These are phyloP conservation scores for Fusarium pseudonygamai DNA, from an alignment of 2,329 filamentous ascomycete genomes.

Conservation along the genomic window DNA sequence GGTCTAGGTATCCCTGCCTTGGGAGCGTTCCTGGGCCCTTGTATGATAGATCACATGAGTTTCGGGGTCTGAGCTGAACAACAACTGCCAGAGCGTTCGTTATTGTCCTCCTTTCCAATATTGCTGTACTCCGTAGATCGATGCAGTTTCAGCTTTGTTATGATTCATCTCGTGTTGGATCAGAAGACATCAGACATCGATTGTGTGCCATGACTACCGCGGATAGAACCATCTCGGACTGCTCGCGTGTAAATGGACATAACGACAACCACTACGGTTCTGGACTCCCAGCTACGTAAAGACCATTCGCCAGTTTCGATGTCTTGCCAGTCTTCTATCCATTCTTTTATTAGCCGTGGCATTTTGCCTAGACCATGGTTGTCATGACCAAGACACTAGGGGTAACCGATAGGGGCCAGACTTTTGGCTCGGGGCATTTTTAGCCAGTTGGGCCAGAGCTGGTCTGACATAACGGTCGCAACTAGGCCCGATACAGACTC, in stretches of 20 bases:
- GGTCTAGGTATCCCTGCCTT: not conserved
- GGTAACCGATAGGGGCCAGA: constrained; percentile 27
- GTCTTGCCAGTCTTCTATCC: constrained; percentile 6
- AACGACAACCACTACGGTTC: not conserved
- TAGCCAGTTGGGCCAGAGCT: constrained; percentile 30
- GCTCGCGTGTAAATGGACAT: constrained; percentile 7
- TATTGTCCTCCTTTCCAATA: not conserved
- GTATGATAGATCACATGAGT: constrained; percentile 7
- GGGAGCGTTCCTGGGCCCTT: constrained; percentile 12
- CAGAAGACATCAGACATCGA: not conserved
- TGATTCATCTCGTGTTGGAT: not conserved
- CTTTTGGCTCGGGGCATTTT: constrained; percentile 40
- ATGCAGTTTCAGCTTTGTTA: not conserved
- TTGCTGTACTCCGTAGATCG: not conserved
- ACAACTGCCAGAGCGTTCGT: not conserved
- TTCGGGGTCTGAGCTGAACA: not conserved
- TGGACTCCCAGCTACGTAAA: not conserved
- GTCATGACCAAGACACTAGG: constrained; percentile 14
- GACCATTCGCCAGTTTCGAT: constrained; percentile 3
- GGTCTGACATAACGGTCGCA: constrained; percentile 31
- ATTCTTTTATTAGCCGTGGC: constrained; percentile 9
- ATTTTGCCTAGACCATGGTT: constrained; percentile 22
- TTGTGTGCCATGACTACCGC: not conserved
- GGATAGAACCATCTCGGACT: not conserved
- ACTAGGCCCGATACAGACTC: constrained; percentile 27